phyloP scores from a whole-genome alignment of 257 asterid genomes.

The Solanum sparsipilum region DNA sequence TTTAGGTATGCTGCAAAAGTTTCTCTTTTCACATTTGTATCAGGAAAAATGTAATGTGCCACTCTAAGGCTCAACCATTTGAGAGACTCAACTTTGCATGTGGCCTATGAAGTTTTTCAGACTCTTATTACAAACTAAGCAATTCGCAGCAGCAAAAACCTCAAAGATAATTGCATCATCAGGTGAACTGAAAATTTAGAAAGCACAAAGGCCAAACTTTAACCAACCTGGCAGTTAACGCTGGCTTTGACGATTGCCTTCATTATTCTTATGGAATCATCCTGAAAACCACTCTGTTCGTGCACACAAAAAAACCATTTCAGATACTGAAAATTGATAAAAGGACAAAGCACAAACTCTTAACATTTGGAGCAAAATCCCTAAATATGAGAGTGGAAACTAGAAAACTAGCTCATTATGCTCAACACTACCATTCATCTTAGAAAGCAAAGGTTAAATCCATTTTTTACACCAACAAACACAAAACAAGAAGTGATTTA shows the following conservation, averaged over 20 bases:
- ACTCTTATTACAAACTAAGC: not conserved
- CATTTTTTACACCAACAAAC: not conserved
- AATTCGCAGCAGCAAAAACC: not conserved
- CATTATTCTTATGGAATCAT: slow-evolving; percentile 66
- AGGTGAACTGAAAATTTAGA: not conserved
- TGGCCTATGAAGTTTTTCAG: not conserved
- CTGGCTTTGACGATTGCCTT: slow-evolving; percentile 39
- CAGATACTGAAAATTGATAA: not conserved
- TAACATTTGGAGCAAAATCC: not conserved
- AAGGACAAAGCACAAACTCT: not conserved
- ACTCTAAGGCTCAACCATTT: not conserved
- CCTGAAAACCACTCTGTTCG: slow-evolving; percentile 72
- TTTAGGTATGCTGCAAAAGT: not conserved
- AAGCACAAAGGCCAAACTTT: not conserved
- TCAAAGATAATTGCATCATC: not conserved
- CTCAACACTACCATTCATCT: not conserved
- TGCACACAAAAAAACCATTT: not conserved
- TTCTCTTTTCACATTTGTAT: not conserved
- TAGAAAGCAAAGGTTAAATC: not conserved
- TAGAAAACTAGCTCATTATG: not conserved
- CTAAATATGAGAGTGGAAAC: not conserved
- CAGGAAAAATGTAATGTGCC: not conserved
- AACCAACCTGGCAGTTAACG: slow-evolving; percentile 67
- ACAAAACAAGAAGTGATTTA: not conserved
- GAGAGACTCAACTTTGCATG: not conserved